These are phyloP conservation scores for Cryphonectria naterciae DNA, from an alignment of 2,329 filamentous ascomycete species.

Conservation along the genomic window DNA sequence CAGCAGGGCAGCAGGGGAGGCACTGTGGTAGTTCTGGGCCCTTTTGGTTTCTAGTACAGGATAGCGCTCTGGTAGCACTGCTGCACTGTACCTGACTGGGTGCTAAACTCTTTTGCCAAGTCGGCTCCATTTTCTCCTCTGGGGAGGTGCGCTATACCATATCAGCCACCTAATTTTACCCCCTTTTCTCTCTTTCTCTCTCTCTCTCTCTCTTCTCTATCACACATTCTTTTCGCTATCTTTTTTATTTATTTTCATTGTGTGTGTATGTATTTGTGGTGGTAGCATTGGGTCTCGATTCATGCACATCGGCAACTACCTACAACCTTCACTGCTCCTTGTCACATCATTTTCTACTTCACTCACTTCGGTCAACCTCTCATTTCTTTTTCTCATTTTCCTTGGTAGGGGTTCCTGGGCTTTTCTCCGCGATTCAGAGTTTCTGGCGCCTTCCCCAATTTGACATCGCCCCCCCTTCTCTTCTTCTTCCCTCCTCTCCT, in stretches of 20 bases:
- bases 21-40: neutral
- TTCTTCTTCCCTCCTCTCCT: neutral
- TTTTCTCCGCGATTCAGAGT: neutral
- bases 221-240: no score
- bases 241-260: no score
- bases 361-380: neutral
- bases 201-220: neutral
- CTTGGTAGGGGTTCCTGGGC: neutral
- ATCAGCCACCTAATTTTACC: conserved; percentile 2
- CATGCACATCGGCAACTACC: neutral
- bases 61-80: no score
- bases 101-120: neutral
- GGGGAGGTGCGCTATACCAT: neutral
- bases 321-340: neutral
- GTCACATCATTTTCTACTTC: neutral
- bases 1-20: no score
- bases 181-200: neutral
- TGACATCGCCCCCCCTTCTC: no score
- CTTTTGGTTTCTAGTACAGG: no score
- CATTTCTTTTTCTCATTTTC: neutral
- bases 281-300: neutral
- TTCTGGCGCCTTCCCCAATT: no score
- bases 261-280: neutral
- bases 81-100: neutral
- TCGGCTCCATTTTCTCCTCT: neutral